A percentile compares a stretch with the other conserved stretches of the same genome.
Conservation (phyloP, 2,329 filamentous ascomycete genomes). For the Spiromastix sp. region DNA sequence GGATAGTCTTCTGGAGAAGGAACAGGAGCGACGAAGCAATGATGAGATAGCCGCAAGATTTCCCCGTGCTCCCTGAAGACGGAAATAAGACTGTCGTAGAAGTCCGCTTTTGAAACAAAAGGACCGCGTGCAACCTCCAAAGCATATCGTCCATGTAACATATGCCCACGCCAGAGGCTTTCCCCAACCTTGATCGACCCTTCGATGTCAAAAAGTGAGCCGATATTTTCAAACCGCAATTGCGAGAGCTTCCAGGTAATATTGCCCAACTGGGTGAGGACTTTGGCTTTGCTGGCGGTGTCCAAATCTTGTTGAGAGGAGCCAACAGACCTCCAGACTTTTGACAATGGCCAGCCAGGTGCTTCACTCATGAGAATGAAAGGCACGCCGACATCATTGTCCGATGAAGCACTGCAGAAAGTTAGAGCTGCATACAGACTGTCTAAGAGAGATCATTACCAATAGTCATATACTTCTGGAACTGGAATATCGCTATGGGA, state of each 20-base stretch:
- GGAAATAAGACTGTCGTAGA: conserved; percentile 12
- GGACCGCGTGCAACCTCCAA: conserved; percentile 12
- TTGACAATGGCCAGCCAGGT: conserved; percentile 17
- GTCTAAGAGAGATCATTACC: conserved; percentile 12
- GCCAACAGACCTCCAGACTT: conserved; percentile 14
- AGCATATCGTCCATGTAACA: conserved; percentile 11
- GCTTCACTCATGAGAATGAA: conserved; percentile 27
- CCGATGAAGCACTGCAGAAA: conserved; percentile 6
- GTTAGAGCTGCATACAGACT: no score
- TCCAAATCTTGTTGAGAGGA: no score
- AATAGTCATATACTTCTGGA: conserved; percentile 21
- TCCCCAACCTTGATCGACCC: conserved; percentile 9
- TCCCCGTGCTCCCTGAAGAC: conserved; percentile 12
- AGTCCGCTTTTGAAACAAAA: conserved; percentile 11
- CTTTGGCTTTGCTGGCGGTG: conserved; percentile 15
- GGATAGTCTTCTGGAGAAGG: conserved; percentile 6
- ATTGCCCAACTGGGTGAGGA: conserved; percentile 18
- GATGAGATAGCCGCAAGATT: conserved; percentile 1
- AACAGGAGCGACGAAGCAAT: conserved; percentile 5
- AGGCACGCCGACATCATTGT: conserved; percentile 22
- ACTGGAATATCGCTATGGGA: conserved; percentile 21
- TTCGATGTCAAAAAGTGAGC: conserved; percentile 19
- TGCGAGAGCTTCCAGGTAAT: conserved; percentile 18
- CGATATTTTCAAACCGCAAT: conserved; percentile 18
- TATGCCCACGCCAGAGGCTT: conserved; percentile 13